Evolutionary conservation across 2,329 filamentous ascomycete species (phyloP), one percentile per base, ranked within the genome.

Genomic region (Cryphonectria naterciae): DNA sequence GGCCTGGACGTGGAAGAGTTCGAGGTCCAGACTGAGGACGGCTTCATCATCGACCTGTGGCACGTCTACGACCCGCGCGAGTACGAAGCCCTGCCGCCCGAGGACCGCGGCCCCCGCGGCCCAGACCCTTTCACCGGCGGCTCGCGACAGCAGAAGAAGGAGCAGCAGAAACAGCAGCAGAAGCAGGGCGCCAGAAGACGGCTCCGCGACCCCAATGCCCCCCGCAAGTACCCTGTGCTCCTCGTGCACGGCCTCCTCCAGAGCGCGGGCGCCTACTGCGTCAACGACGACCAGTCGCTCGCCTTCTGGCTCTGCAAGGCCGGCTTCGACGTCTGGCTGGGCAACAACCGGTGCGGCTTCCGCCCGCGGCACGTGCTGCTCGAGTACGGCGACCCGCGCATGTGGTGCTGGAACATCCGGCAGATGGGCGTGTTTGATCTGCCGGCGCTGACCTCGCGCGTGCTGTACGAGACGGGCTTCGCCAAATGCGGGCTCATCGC

Each of bases 391-490:
- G 95, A 98, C 77, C 95, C 95, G 1, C 88, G 94, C 41, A 97
- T 98, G 93, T 98, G 95, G 95, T 90, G 91, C 56, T 98, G 95
- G 95, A 97, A 97, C 75, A 97, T 98, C 69, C 89, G 93, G 0
- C 93, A 97, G 77, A 97, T 98, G 92, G 95, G 94, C 4, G 91
- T 95, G 0, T 89, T 97, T 78, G 95, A 98, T 78, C 86, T 98
- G 2, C 87, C 95, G 0, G 94, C 95, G 0, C 85, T 98, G 46
- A 87, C 92, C 1, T 93, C 92, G 0, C 89, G 93, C 7, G 93
- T 98, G 1, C 85, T 97, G 1, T 86, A 86, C 54, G 92, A 97
- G 81, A 98, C 95, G 0, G 91, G 92, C 0, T 97, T 97, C 76
- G 84, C 88, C 22, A 96, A 95, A 79, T 85, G 97, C 5, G 95